These are phyloP conservation scores for Diutina sp. DNA, from an alignment of 1,139 yeast species.

Conservation along the genomic window DNA sequence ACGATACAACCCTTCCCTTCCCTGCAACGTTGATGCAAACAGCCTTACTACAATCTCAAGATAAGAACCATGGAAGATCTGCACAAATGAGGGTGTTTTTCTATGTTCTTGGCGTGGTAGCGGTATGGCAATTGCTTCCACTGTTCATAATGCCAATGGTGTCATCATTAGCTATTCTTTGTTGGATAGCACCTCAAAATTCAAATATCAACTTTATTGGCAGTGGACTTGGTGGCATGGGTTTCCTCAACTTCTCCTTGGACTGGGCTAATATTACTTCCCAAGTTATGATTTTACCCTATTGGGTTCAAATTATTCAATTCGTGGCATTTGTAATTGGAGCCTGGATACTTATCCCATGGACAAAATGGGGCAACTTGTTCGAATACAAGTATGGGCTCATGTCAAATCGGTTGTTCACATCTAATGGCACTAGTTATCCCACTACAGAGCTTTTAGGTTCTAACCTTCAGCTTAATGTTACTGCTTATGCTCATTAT, in stretches of 20 bases:
- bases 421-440: slow-evolving; percentile 17
- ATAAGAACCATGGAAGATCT: not conserved
- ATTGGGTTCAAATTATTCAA: slow-evolving; percentile 31
- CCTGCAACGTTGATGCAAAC: slow-evolving; percentile 37
- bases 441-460: slow-evolving; percentile 24
- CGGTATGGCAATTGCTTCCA: slow-evolving; percentile 24
- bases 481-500: slow-evolving; percentile 22
- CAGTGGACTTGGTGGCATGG: slow-evolving; percentile 34
- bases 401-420: slow-evolving; percentile 21
- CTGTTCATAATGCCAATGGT: slow-evolving; percentile 29
- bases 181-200: slow-evolving; percentile 32
- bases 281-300: slow-evolving; percentile 28
- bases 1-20: slow-evolving; percentile 31
- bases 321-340: slow-evolving; percentile 26
- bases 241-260: slow-evolving; percentile 25
- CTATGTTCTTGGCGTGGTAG: slow-evolving; percentile 4
- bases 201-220: slow-evolving; percentile 23
- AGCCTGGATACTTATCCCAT: slow-evolving; percentile 31
- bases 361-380: slow-evolving; percentile 18
- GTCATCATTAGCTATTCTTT: slow-evolving; percentile 27
- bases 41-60: slow-evolving; percentile 21
- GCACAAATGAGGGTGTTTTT: slow-evolving; percentile 11
- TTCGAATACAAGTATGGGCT: slow-evolving; percentile 7
- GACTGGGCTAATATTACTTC: slow-evolving; percentile 37
- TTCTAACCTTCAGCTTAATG: slow-evolving; percentile 18